Evolutionary conservation across 2,329 filamentous ascomycete species (phyloP), one percentile per base, ranked within the genome.

Genomic region (Fusarium dlaminii): DNA sequence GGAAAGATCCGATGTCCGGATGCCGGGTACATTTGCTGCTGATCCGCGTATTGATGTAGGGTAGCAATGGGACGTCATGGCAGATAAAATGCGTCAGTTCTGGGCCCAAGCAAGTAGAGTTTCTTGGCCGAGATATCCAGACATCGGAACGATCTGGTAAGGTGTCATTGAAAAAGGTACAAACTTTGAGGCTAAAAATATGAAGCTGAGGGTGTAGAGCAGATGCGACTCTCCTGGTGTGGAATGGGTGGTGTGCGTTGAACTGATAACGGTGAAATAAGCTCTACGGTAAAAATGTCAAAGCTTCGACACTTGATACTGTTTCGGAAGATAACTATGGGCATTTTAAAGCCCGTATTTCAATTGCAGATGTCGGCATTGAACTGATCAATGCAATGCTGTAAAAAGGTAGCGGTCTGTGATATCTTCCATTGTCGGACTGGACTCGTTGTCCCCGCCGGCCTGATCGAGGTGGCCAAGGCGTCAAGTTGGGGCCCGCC

Each of bases 31-130:
- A 46, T 27, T 13, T 58, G 42, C 43, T 27, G 64, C 32, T 54
- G 58, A 72, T 72, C 69, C 58, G 48, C 56, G 39, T n/a, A 45
- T 56, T 24, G 32, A 36, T 29, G 48, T 63, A 70, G 70, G 70
- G 70, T 73, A 73, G 56, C 52, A 73, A 66, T 70, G 37, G 30
- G 39, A 61, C 66, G 67, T 73, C 62, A 70, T 73, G 46, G 70
- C 11, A 48, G 54, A 73, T 73, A 54, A 40, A 40, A 48, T 69
- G 27, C 58, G 65, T 56, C 70, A 61, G 58, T 29, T 65, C 43
- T 34, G 42, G 36, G 14, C 24, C 49, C 29, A 55, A 56, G 45
- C 51, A 49, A 57, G 42, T 17, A 34, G 9, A 55, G 27, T 27
- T 27, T 39, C 32, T 49, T 56, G 37, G 64, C 22, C n/a, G 37